Evolutionary conservation across 1,139 yeast genomes (phyloP).

Genomic region (Pichia sp.): DNA sequence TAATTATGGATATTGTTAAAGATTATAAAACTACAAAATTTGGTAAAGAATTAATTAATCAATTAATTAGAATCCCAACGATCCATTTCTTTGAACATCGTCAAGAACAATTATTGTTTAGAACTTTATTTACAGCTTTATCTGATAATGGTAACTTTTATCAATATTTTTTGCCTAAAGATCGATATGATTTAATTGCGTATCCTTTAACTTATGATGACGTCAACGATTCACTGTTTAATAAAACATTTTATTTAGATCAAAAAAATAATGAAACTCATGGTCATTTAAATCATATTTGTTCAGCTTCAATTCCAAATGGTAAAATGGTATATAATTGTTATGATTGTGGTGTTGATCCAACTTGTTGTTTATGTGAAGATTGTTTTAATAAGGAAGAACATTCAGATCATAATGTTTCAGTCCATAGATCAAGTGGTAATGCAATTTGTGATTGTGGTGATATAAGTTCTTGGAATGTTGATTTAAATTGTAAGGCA

Average conservation of each 20-base stretch:
- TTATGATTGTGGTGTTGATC: conserved; percentile 62
- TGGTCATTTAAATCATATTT: conserved; percentile 46
- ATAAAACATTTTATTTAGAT: conserved; percentile 20
- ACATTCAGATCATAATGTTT: conserved; percentile 59
- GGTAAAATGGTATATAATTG: conserved; percentile 69
- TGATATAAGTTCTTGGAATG: conserved; percentile 73
- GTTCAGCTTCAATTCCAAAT: conserved; percentile 52
- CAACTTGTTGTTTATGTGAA: conserved; percentile 67
- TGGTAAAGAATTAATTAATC: conserved; percentile 9
- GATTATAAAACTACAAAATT: conserved; percentile 10
- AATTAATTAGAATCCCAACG: conserved; percentile 12
- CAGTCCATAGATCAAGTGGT: conserved; percentile 44
- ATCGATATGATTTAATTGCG: conserved; percentile 10
- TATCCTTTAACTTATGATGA: conserved; percentile 24
- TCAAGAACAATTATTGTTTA: conserved; percentile 12
- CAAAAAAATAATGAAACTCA: conserved; percentile 17
- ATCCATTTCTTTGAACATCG: conserved; percentile 7
- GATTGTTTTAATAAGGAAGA: conserved; percentile 63
- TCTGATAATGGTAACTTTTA: conserved; percentile 20
- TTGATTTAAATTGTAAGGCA: conserved; percentile 46
- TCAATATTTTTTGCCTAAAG: conserved; percentile 18
- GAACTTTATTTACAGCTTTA: conserved; percentile 21
- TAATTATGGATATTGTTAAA: neutral
- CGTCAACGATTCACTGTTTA: conserved; percentile 10
- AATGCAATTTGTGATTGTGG: conserved; percentile 87